Conservation (phyloP, 129 eudicot genomes). For the Glebionis coronaria region DNA sequence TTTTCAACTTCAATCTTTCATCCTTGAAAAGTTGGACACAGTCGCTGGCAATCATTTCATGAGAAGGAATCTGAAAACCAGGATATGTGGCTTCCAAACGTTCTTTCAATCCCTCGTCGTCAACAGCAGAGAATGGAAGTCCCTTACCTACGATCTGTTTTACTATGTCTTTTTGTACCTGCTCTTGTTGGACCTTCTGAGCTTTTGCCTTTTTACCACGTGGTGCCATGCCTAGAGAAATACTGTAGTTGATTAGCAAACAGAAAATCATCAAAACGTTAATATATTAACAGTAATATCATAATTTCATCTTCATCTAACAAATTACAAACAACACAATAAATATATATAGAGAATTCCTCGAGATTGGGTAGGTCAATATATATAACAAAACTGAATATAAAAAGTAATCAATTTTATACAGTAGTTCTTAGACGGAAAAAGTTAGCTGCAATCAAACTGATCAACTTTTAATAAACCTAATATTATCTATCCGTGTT, state of each 20-base stretch:
- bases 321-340: too few relatives aligned
- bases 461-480: too few relatives aligned
- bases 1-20: conserved; percentile 14
- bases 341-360: too few relatives aligned
- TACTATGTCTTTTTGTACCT: background rate
- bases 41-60: background rate
- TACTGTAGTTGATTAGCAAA: background rate
- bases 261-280: background rate
- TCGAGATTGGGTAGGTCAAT: too few relatives aligned
- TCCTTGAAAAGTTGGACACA: conserved; percentile 2
- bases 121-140: conserved; percentile 14
- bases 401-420: too few relatives aligned
- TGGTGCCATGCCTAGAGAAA: background rate
- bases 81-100: background rate
- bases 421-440: too few relatives aligned
- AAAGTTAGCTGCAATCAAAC: too few relatives aligned
- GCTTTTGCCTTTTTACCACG: background rate
- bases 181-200: background rate
- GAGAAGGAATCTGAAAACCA: background rate
- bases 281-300: too few relatives aligned
- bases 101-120: background rate
- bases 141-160: background rate
- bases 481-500: too few relatives aligned
- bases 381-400: too few relatives aligned
- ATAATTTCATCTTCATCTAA: too few relatives aligned